phyloP scores from a whole-genome alignment of 2,329 filamentous ascomycete species.

The Verticillium nubilum region DNA sequence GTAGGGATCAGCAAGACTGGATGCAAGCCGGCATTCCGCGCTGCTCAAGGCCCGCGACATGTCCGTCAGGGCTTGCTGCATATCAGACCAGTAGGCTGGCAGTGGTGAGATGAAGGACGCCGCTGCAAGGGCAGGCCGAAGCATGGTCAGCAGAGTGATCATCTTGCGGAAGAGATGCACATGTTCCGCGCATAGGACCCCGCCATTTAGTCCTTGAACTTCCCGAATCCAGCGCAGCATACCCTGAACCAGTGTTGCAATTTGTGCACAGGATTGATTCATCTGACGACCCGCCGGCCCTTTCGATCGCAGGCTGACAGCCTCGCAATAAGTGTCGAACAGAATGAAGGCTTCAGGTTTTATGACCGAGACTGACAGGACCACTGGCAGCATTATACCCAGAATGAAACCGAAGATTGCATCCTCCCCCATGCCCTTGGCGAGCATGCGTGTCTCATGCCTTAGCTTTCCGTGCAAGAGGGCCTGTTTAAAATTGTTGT shows the following conservation, averaged over 20 bases:
- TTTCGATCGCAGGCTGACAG: constrained; percentile 30
- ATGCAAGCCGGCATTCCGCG: constrained; percentile 1
- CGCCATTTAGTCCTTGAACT: constrained; percentile 2
- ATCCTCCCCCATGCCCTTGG: constrained; percentile 40
- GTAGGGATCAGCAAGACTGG: not conserved
- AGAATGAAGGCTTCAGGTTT: constrained; percentile 37
- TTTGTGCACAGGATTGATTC: constrained; percentile 22
- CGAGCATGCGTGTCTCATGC: constrained; percentile 40
- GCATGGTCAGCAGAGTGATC: constrained; percentile 9
- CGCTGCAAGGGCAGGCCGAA: constrained; percentile 13
- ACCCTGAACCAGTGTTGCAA: constrained; percentile 15
- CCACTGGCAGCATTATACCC: constrained; percentile 48
- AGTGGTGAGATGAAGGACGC: constrained; percentile 6
- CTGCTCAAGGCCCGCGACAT: constrained; percentile 5
- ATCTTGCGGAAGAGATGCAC: constrained; percentile 17
- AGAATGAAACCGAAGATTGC: constrained; percentile 43
- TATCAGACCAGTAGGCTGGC: constrained; percentile 3
- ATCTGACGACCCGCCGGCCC: constrained; percentile 31
- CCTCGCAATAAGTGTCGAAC: constrained; percentile 43
- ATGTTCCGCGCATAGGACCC: constrained; percentile 12
- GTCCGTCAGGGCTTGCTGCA: constrained; percentile 1
- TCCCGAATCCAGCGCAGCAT: constrained; percentile 16
- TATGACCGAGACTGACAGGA: constrained; percentile 32
- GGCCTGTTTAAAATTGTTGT: constrained; percentile 51
- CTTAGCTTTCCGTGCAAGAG: constrained; percentile 42